These are phyloP conservation scores for Diddensiella santjacobensis DNA, from an alignment of 805 yeast genomes.

Conservation along the genomic window DNA sequence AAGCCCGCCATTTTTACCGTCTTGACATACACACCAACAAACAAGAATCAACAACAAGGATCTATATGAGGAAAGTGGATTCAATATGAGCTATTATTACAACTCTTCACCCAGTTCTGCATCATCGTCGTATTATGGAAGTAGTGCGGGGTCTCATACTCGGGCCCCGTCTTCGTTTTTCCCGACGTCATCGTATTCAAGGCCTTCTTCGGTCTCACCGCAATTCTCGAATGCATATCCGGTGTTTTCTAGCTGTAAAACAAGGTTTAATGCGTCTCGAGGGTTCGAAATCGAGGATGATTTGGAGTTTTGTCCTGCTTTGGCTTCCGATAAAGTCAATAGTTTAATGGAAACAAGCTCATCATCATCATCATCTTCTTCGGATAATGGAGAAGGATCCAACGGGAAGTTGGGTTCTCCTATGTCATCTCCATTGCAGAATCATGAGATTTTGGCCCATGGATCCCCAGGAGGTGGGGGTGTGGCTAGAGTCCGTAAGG, in stretches of 20 bases:
- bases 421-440: conserved; percentile 13
- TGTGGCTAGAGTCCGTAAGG: conserved; percentile 21
- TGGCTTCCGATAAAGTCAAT: conserved; percentile 14
- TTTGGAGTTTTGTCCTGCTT: conserved; percentile 60
- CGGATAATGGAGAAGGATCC: conserved; percentile 2
- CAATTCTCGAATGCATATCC: conserved; percentile 26
- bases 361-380: neutral
- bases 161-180: neutral
- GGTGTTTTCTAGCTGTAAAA: conserved; percentile 12
- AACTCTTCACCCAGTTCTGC: conserved; percentile 12
- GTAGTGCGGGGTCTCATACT: conserved; percentile 1
- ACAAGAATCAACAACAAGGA: neutral
- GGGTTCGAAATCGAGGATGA: conserved; percentile 73
- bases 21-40: too few species aligned
- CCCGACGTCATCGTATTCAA: conserved; percentile 12
- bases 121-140: conserved; percentile 8
- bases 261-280: conserved; percentile 54
- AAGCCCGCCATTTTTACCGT: too few species aligned
- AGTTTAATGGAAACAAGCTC: neutral
- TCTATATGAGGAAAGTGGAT: neutral
- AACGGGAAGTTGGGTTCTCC: conserved; percentile 11
- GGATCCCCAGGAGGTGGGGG: conserved; percentile 9
- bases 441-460: conserved; percentile 10
- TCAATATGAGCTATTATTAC: conserved; percentile 17
- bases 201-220: conserved; percentile 33